These are phyloP conservation scores for Fusarium mundagurra DNA, from an alignment of 2,329 filamentous ascomycete genomes.

Conservation along the genomic window DNA sequence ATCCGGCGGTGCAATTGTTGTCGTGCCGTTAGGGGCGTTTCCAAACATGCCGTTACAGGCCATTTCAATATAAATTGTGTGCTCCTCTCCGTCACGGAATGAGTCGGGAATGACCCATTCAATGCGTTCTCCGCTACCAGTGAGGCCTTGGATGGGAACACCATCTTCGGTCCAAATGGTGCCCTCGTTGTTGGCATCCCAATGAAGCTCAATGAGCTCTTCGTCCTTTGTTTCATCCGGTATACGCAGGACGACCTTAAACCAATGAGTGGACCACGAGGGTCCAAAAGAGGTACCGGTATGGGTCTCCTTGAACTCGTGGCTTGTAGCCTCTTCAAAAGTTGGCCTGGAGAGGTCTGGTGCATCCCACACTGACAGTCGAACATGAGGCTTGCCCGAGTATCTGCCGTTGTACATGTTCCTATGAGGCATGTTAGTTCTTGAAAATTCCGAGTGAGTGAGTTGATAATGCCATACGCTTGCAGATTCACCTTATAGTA, in stretches of 20 bases:
- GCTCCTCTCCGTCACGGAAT: conserved; percentile 86
- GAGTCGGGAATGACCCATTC: conserved; percentile 90
- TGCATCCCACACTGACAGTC: conserved; percentile 87
- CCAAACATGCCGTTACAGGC: conserved; percentile 99
- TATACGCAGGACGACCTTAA: conserved; percentile 82
- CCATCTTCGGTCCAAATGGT: conserved; percentile 92
- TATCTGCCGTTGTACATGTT: conserved; percentile 53
- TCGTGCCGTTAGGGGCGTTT: conserved; percentile 82
- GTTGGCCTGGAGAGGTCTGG: conserved; percentile 81
- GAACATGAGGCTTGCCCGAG: conserved; percentile 79
- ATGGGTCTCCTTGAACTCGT: conserved; percentile 78
- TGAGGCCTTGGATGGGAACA: conserved; percentile 90
- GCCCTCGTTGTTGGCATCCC: conserved; percentile 96
- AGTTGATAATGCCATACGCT: conserved; percentile 63
- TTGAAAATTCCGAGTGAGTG: not conserved
- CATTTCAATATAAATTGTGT: conserved; percentile 96
- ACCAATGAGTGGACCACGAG: conserved; percentile 98
- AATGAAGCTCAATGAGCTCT: conserved; percentile 91
- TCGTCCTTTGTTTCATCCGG: conserved; percentile 78
- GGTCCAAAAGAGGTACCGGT: conserved; percentile 88
- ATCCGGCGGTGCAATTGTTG: conserved; percentile 83
- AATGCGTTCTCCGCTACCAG: conserved; percentile 85
- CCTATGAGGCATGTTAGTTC: conserved; percentile 38
- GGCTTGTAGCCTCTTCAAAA: conserved; percentile 82
- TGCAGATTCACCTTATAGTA: conserved; percentile 80